These are phyloP conservation scores for Rhizopus microsporus DNA, from an alignment of 371 early-diverging fungal species.

Conservation along the genomic window DNA sequence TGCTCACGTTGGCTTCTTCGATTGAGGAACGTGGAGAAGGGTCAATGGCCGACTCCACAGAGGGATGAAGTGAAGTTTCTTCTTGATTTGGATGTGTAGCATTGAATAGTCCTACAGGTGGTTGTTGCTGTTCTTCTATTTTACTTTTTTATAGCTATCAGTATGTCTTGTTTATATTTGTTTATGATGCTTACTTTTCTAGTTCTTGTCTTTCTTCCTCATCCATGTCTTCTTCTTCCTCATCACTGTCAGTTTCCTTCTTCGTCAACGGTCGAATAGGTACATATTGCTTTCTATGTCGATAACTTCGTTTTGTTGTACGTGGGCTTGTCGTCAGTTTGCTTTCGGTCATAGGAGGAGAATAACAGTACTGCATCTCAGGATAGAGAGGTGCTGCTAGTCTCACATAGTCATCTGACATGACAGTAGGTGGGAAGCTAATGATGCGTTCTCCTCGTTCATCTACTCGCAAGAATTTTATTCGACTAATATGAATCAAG, in stretches of 20 bases:
- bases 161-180: neutral
- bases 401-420: slow-evolving; percentile 78
- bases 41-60: slow-evolving; percentile 48
- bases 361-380: slow-evolving; percentile 71
- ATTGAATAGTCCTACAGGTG: neutral
- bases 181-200: neutral
- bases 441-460: slow-evolving; percentile 78
- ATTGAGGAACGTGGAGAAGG: slow-evolving; percentile 45
- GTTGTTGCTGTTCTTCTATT: neutral
- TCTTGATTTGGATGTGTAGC: neutral
- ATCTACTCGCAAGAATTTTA: slow-evolving; percentile 71
- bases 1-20: slow-evolving; percentile 9
- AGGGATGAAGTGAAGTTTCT: slow-evolving; percentile 36
- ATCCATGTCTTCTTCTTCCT: slow-evolving; percentile 20
- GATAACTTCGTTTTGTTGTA: slow-evolving; percentile 24
- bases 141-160: neutral
- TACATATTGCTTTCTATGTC: slow-evolving; percentile 11
- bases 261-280: neutral
- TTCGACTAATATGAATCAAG: slow-evolving; percentile 76
- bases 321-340: slow-evolving; percentile 30
- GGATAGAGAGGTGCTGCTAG: slow-evolving; percentile 71
- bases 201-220: neutral
- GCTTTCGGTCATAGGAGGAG: slow-evolving; percentile 41
- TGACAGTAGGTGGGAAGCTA: slow-evolving; percentile 64
- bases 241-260: slow-evolving; percentile 8